Conservation (phyloP, 495 filamentous ascomycete genomes). For the Daldinia grandis region DNA sequence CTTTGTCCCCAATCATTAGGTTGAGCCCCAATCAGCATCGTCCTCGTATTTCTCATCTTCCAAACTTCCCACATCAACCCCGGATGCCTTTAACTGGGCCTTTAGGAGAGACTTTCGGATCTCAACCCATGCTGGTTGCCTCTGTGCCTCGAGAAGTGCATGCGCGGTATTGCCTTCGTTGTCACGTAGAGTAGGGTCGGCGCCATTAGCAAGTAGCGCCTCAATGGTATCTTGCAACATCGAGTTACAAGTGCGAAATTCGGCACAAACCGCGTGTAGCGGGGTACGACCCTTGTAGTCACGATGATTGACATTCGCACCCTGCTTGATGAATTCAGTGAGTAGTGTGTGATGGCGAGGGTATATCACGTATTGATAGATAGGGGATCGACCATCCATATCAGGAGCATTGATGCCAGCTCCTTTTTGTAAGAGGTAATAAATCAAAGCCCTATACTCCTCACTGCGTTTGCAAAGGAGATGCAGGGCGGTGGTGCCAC, state of each 20-base stretch:
- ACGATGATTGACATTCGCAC: slow-evolving; percentile 11
- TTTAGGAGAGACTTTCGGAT: not conserved
- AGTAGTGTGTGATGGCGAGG: not conserved
- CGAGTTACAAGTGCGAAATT: not conserved
- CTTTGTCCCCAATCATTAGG: too few relatives aligned
- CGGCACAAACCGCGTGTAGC: slow-evolving; percentile 9
- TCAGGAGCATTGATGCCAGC: slow-evolving; percentile 3
- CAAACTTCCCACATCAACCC: not conserved
- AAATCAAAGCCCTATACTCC: not conserved
- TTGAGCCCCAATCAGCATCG: too few relatives aligned
- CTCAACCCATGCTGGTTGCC: not conserved
- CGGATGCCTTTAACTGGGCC: not conserved
- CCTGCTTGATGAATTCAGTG: not conserved
- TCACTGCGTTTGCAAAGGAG: not conserved
- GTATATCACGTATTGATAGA: not conserved
- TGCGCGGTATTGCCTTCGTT: not conserved
- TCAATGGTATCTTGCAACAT: not conserved
- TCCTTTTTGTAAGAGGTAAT: not conserved
- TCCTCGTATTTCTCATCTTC: too few relatives aligned
- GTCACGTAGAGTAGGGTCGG: not conserved
- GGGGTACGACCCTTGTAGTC: slow-evolving; percentile 4
- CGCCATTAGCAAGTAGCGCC: not conserved
- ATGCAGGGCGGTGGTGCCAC: slow-evolving; percentile 15
- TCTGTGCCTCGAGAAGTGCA: not conserved
- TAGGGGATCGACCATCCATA: not conserved